Percentiles rank a stretch among this genome's conserved stretches.
phyloP scores from a whole-genome alignment of 2,329 filamentous ascomycete genomes.

The Ophidiomyces ophidiicola region DNA sequence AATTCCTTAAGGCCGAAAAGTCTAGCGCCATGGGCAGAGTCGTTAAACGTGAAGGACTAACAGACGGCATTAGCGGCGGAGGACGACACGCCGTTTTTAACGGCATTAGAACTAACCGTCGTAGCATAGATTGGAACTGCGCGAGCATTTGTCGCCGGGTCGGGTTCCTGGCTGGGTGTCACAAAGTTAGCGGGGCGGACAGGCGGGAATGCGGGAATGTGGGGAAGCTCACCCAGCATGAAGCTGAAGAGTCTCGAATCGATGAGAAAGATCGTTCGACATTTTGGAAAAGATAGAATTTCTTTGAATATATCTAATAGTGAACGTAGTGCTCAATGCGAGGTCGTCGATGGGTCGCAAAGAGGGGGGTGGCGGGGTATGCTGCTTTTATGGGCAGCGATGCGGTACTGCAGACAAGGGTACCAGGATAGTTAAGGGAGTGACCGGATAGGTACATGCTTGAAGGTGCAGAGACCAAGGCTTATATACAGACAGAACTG shows the following conservation, averaged over 20 bases:
- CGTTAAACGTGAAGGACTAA: constrained; percentile 84
- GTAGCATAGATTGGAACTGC: constrained; percentile 95
- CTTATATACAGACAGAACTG: too few relatives aligned
- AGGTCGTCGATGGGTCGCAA: too few relatives aligned
- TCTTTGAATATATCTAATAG: too few relatives aligned
- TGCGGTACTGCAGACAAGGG: background rate
- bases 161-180: constrained; percentile 63
- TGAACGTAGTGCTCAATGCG: too few relatives aligned
- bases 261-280: constrained; percentile 27
- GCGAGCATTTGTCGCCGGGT: constrained; percentile 69
- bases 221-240: constrained; percentile 56
- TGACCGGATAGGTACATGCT: background rate
- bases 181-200: background rate
- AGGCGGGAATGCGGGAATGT: background rate
- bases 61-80: background rate
- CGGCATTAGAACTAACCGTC: constrained; percentile 40
- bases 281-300: too few relatives aligned
- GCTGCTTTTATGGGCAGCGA: background rate
- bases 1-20: constrained; percentile 95
- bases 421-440: too few relatives aligned
- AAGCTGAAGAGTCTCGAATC: constrained; percentile 76
- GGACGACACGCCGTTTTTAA: background rate
- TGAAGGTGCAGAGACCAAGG: too few relatives aligned
- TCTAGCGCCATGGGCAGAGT: constrained; percentile 86
- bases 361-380: background rate